phyloP scores from a whole-genome alignment of 352 stramenopile species.

The Pythium angustatum region DNA sequence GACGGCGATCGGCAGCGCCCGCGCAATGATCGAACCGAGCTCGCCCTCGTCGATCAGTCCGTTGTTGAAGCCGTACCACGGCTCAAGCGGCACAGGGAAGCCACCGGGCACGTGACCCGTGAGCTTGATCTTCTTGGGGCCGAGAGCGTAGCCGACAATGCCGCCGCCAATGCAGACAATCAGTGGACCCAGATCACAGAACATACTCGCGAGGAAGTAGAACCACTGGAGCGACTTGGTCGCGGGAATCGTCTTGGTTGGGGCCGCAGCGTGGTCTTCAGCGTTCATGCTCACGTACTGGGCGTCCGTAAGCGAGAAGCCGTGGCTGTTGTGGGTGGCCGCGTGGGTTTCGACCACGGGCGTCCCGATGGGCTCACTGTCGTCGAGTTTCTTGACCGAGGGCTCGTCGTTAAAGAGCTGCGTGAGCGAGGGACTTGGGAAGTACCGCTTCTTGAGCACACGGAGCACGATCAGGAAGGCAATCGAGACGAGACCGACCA shows the following conservation, averaged over 20 bases:
- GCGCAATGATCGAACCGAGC: too few relatives aligned
- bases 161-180: conserved; percentile 83
- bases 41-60: too few relatives aligned
- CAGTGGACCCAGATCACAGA: conserved; percentile 72
- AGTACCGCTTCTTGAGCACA: conserved; percentile 24
- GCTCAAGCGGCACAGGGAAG: conserved; percentile 54
- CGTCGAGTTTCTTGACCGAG: not conserved
- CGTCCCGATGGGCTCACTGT: not conserved
- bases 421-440: not conserved
- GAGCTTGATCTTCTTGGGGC: conserved; percentile 66
- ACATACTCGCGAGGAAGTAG: conserved; percentile 18
- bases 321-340: not conserved
- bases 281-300: conserved; percentile 10
- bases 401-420: conserved; percentile 6
- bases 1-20: conserved; percentile 80
- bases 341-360: not conserved
- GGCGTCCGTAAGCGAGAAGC: conserved; percentile 13
- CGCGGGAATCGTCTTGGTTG: not conserved
- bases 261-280: not conserved
- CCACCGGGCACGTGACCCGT: conserved; percentile 81
- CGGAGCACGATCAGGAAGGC: conserved; percentile 41
- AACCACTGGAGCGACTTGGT: not conserved
- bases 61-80: conserved; percentile 49
- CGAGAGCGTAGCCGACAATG: conserved; percentile 51
- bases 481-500: conserved; percentile 61